Percentiles rank a stretch among this genome's conserved stretches.
phyloP scores from a whole-genome alignment of 2,329 filamentous ascomycete genomes.

The Curvularia sp. region DNA sequence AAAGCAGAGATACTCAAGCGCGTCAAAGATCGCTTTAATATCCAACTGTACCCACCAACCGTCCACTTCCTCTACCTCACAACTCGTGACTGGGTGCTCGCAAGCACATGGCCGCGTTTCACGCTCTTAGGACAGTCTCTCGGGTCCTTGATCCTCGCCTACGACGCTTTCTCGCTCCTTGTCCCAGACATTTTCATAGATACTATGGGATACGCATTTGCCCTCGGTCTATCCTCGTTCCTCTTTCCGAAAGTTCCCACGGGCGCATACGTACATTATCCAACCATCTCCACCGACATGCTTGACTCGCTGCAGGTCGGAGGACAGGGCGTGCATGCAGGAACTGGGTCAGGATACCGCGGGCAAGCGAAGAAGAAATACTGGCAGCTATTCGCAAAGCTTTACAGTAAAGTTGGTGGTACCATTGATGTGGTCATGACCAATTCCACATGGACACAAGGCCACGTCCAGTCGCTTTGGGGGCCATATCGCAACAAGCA shows the following conservation, averaged over 20 bases:
- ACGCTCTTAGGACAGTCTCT: conserved; percentile 93
- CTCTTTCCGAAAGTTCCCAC: conserved; percentile 84
- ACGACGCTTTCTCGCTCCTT: conserved; percentile 90
- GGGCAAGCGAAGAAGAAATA: conserved; percentile 79
- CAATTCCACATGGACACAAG: conserved; percentile 92
- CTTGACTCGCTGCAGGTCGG: conserved; percentile 71
- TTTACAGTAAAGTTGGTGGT: conserved; percentile 84
- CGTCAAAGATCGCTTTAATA: conserved; percentile 88
- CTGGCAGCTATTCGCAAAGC: conserved; percentile 81
- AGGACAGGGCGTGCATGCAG: conserved; percentile 79
- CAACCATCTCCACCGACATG: conserved; percentile 98
- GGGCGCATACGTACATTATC: conserved; percentile 95
- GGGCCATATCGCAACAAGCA: conserved; percentile 56
- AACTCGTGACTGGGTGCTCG: conserved; percentile 83
- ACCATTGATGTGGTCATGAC: conserved; percentile 95
- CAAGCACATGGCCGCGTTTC: conserved; percentile 87
- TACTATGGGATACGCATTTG: conserved; percentile 97
- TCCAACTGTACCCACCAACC: conserved; percentile 81
- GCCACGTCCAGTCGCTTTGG: conserved; percentile 80
- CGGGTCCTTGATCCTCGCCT: conserved; percentile 84
- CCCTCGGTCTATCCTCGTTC: conserved; percentile 79
- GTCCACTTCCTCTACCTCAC: conserved; percentile 90
- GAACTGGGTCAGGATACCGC: conserved; percentile 74
- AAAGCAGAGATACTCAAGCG: conserved; percentile 79
- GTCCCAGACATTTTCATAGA: conserved; percentile 95